Evolutionary conservation across 345 rosid species (phyloP), one percentile per base, ranked within the genome.

Genomic region (Rhodamnia rubescens): DNA sequence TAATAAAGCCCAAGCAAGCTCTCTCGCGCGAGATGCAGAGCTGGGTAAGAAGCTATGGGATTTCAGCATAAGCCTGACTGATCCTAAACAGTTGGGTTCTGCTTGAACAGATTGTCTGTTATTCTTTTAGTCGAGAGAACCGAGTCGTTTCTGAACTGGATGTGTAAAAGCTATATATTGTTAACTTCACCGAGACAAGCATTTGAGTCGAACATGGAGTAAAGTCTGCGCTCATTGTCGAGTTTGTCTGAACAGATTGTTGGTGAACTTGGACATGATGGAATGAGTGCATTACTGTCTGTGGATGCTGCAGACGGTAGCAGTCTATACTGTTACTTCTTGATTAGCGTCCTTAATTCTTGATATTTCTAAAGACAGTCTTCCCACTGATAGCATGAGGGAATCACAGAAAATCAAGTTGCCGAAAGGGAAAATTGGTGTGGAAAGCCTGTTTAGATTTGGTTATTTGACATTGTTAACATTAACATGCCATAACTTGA

Each of bases 11-110:
- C 40, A 36, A 36, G 40, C 40, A 36, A 36, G 40, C 40, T 36
- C 40, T 36, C 40, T 36, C 40, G 40, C 40, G 40, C 40, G 40
- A 36, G 40, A 36, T 36, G 40, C 40, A 36, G 40, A 36, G 3
- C 40, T 36, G 95, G 94, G n/a, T 47, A 89, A 89, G 85, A 92
- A 90, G 83, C 87, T 93, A 40, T 93, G 98, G 95, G 95, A 94
- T 80, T 92, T 93, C 92, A 94, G 95, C 92, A 53, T 88, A 90
- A 87, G 40, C 82, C 81, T 94, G 87, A 90, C 74, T 59, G 83
- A 86, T 51, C 87, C 58, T 47, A 83, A 42, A 27, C 36, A 47
- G 49, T 29, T 0, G 22, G 75, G 21, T 64, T 29, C 75, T 29
- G 75, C 42, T 64, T 29, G 42, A 29, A 64, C 29, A 64, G 20